Percentiles rank a stretch among this genome's conserved stretches.
phyloP scores from a whole-genome alignment of 768 basidiomycete species.

The Podaxis sp. region DNA sequence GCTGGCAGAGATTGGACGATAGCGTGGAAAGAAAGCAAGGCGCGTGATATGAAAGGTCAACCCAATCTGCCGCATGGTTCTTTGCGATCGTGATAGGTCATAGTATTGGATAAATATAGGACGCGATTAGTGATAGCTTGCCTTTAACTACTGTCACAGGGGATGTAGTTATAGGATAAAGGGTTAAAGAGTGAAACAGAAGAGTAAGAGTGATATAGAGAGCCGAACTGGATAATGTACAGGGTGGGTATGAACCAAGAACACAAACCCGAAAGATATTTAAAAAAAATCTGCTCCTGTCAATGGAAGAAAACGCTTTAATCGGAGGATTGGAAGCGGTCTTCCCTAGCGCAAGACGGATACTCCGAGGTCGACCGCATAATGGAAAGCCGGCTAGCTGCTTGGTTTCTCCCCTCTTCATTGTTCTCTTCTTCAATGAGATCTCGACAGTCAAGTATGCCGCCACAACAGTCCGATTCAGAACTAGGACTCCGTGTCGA shows the following conservation, averaged over 20 bases:
- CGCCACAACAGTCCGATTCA: slow-evolving; percentile 44
- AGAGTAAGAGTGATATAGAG: neutral
- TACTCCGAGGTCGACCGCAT: slow-evolving; percentile 23
- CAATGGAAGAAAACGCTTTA: neutral
- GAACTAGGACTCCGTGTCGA: slow-evolving; percentile 22
- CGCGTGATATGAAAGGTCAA: neutral
- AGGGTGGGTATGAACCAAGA: neutral
- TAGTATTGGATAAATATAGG: slow-evolving; percentile 8
- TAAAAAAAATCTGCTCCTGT: neutral
- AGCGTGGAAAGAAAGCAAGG: neutral
- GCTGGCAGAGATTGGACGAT: slow-evolving; percentile 28
- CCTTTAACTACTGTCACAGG: neutral
- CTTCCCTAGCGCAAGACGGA: slow-evolving; percentile 6
- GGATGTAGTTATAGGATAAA: neutral
- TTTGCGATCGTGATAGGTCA: neutral
- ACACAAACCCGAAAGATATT: neutral
- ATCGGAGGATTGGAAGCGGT: neutral
- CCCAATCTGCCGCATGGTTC: neutral
- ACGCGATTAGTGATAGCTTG: neutral
- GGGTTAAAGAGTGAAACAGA: neutral
- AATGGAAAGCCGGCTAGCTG: slow-evolving; percentile 21
- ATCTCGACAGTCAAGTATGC: slow-evolving; percentile 43
- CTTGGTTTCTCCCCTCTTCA: slow-evolving; percentile 15
- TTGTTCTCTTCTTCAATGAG: slow-evolving; percentile 28
- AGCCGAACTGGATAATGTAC: neutral